Evolutionary conservation across 2,329 filamentous ascomycete genomes (phyloP), one percentile per base, ranked within the genome.

Genomic region (Alternaria consortialis): DNA sequence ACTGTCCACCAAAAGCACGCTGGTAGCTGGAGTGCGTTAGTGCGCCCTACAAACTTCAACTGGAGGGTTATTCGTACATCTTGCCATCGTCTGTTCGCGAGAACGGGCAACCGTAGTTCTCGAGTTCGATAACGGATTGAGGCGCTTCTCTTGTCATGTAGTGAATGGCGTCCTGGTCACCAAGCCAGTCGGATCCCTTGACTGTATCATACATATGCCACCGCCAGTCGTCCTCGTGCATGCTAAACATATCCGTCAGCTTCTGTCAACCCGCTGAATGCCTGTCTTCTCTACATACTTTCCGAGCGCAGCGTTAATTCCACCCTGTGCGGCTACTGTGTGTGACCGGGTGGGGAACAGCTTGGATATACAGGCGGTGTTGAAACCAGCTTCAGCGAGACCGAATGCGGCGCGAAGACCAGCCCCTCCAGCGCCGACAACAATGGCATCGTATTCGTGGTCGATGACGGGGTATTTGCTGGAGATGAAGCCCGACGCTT

Each of bases 161-260:
- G 84, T 97, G 94, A 78, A 97, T 97, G 68, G 94, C 94, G 79
- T 97, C 94, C 83, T 97, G 94, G 81, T 97, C 94, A 81, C 94
- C 94, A 53, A 97, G 88, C 94, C 94, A 97, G 85, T 97, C 94
- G 69, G 92, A 97, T 69, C 94, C 94, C 86, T 97, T 97, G 79
- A 97, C 94, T 43, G 94, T 97, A 81, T 97, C 94, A 85, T 97
- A 97, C 94, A 97, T 97, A 84, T 97, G 94, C 94, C 94, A 97
- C 85, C 93, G 90, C 94, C 94, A 97, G 84, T 97, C 93, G 77
- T 97, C 94, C 85, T 94, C 88, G 86, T 97, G 93, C 94, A 97
- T 97, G 84, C 78, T 81, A 59, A 15, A 65, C 17, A 34, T 36
- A 27, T 44, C n/a, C 31, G 64, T 74, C 74, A 81, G 64, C 56